A percentile compares a stretch with the other conserved stretches of the same genome.
Conservation (phyloP, 768 basidiomycete species). For the Tephrocybe sp. region DNA sequence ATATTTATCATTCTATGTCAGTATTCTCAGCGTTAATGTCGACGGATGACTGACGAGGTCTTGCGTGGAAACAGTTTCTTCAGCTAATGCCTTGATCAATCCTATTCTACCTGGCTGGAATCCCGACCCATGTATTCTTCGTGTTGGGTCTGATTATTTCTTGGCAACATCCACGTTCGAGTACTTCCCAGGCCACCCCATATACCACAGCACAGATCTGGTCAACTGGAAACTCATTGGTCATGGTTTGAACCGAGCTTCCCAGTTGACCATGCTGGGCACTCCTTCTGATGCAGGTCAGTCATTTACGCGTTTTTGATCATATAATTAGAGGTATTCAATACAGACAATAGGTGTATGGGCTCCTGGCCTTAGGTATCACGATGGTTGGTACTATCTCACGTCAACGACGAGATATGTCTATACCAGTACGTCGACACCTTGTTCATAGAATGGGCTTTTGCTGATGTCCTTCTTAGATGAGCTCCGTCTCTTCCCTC, state of each 20-base stretch:
- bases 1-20: conserved; percentile 1
- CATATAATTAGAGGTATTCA: background rate
- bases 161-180: conserved; percentile 37
- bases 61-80: background rate
- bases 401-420: conserved; percentile 35
- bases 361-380: conserved; percentile 35
- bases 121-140: conserved; percentile 37
- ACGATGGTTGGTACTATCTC: conserved; percentile 32
- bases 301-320: background rate
- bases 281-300: conserved; percentile 36
- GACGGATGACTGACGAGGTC: background rate
- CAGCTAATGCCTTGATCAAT: conserved; percentile 20
- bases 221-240: conserved; percentile 34
- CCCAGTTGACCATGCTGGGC: conserved; percentile 32
- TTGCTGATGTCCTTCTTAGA: conserved; percentile 17
- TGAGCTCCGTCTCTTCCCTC: conserved; percentile 34
- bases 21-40: background rate
- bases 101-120: conserved; percentile 41
- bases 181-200: conserved; percentile 38
- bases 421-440: conserved; percentile 27
- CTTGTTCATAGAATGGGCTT: background rate
- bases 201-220: conserved; percentile 39
- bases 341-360: conserved; percentile 23
- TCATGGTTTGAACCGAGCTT: conserved; percentile 32
- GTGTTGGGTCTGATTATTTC: conserved; percentile 37